Conservation (phyloP, 345 rosid genomes). For the Salix koriyanagi region DNA sequence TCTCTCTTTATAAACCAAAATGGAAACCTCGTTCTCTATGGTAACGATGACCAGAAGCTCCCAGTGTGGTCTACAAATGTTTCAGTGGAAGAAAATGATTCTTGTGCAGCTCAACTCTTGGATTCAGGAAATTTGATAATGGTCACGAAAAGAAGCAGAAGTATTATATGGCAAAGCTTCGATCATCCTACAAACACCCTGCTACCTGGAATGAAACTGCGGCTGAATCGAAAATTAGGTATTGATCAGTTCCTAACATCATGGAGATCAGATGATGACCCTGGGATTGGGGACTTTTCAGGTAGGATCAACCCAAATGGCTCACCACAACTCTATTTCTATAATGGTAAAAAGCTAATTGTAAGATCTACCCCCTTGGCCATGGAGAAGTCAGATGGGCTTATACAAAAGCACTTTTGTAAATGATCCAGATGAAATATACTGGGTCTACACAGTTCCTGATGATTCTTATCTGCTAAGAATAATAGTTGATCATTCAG, state of each 20-base stretch:
- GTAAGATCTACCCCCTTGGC: not conserved
- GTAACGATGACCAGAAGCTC: not conserved
- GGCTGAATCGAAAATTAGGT: too few relatives aligned
- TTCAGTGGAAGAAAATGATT: not conserved
- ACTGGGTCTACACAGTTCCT: too few relatives aligned
- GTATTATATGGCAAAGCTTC: not conserved
- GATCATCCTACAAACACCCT: not conserved
- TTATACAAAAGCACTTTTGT: too few relatives aligned
- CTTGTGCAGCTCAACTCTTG: not conserved
- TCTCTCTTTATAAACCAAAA: not conserved
- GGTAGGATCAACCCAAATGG: not conserved
- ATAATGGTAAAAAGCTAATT: not conserved
- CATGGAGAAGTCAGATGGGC: not conserved
- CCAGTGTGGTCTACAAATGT: constrained; percentile 9
- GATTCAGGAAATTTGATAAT: constrained; percentile 8
- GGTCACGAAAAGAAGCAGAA: not conserved
- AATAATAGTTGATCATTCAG: too few relatives aligned
- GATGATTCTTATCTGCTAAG: too few relatives aligned
- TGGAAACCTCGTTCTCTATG: not conserved
- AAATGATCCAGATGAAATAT: too few relatives aligned
- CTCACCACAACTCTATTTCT: not conserved
- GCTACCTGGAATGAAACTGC: not conserved
- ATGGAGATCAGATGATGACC: not conserved
- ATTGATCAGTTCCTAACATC: not conserved
- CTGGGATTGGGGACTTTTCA: not conserved